These are phyloP conservation scores for Cicer pinnatifidum DNA, from an alignment of 306 rosid genomes.

Conservation along the genomic window DNA sequence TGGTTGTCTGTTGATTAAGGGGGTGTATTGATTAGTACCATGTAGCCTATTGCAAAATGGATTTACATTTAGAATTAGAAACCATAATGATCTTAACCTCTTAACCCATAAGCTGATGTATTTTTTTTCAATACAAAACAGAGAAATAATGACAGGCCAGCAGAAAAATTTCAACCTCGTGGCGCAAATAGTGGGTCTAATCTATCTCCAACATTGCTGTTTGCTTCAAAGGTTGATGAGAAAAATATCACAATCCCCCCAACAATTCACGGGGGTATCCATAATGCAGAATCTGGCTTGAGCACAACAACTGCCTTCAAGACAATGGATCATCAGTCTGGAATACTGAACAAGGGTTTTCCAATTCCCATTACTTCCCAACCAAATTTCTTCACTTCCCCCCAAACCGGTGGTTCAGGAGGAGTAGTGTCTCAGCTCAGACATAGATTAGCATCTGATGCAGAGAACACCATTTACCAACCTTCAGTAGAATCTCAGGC, in stretches of 20 bases:
- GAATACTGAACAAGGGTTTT: constrained; percentile 56
- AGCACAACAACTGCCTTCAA: constrained; percentile 63
- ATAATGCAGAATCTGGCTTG: constrained; percentile 63
- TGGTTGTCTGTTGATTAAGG: constrained; percentile 3
- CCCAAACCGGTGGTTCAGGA: constrained; percentile 48
- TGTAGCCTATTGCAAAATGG: constrained; percentile 13
- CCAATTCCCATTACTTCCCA: constrained; percentile 61
- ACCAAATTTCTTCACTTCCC: constrained; percentile 62
- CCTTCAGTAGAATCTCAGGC: constrained; percentile 57
- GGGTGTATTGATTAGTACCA: constrained; percentile 17
- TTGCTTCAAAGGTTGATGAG: constrained; percentile 66
- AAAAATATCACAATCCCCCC: constrained; percentile 58
- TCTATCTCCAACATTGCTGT: constrained; percentile 68
- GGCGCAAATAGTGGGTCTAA: constrained; percentile 55
- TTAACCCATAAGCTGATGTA: constrained; percentile 34
- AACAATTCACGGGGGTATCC: constrained; percentile 56
- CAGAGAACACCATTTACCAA: constrained; percentile 54
- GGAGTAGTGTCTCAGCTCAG: constrained; percentile 58
- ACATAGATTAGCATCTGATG: constrained; percentile 59
- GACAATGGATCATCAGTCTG: constrained; percentile 59
- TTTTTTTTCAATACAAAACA: constrained; percentile 45
- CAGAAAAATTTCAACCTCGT: constrained; percentile 63
- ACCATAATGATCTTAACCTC: neutral
- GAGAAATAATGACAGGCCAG: constrained; percentile 67
- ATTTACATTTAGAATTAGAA: constrained; percentile 33